Evolutionary conservation across 208 protist species (phyloP).

Genomic region (Hexamita inflata): DNA sequence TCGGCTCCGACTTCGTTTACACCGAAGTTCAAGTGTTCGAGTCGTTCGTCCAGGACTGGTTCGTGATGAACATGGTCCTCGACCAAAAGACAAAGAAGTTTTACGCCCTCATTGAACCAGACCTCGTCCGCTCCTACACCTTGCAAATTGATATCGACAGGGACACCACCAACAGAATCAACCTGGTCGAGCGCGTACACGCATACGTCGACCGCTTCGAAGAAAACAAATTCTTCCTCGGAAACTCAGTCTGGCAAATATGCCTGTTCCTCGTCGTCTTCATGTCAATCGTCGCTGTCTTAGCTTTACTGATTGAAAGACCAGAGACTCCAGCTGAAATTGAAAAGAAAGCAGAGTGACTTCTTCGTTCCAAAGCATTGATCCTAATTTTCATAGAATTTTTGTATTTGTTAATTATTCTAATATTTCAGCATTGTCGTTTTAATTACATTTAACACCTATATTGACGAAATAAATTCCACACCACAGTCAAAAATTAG

Average conservation of each 20-base stretch:
- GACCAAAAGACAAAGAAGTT: neutral
- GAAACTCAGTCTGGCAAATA: neutral
- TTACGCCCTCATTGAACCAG: neutral
- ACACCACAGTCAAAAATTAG: no score
- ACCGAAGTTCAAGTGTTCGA: neutral
- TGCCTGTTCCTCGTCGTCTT: neutral
- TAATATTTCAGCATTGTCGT: no score
- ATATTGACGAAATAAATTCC: no score
- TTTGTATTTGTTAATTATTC: no score
- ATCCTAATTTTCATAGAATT: no score
- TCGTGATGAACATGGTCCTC: neutral
- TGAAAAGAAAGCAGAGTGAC: no score
- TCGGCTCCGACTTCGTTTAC: neutral
- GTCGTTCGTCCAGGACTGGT: neutral
- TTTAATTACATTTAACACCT: no score
- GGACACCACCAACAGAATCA: neutral
- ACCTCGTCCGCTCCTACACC: neutral
- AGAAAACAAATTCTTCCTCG: neutral
- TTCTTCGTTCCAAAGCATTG: no score
- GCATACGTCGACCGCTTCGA: neutral
- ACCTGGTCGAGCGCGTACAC: neutral
- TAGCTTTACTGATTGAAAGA: no score
- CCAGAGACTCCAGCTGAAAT: no score
- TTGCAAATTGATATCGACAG: neutral
- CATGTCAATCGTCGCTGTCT: neutral